phyloP scores from a whole-genome alignment of 73 alveolate species.

The Urostyla sp. region DNA sequence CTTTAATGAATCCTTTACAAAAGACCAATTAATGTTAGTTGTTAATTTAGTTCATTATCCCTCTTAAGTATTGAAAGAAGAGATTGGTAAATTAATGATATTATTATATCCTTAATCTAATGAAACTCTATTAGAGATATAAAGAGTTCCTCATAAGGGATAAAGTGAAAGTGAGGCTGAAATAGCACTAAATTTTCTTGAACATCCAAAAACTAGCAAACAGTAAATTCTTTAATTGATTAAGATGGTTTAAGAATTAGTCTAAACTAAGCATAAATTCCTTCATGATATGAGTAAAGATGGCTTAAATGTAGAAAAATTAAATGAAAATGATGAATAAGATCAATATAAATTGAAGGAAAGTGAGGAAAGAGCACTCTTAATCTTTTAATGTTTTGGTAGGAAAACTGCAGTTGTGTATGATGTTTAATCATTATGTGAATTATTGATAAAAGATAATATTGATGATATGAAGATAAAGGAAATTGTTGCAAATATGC shows the following conservation, averaged over 20 bases:
- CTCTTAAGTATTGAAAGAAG: background rate
- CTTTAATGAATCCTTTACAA: background rate
- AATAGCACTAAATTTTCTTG: constrained; percentile 18
- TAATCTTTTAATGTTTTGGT: constrained; percentile 11
- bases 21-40: constrained; percentile 1
- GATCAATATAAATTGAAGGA: background rate
- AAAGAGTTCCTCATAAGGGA: constrained; percentile 8
- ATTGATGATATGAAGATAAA: background rate
- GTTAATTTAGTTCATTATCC: constrained; percentile 11
- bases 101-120: constrained; percentile 3
- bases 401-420: constrained; percentile 36
- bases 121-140: constrained; percentile 12
- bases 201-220: constrained; percentile 11
- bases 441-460: constrained; percentile 23
- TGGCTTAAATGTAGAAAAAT: constrained; percentile 10
- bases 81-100: constrained; percentile 14
- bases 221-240: constrained; percentile 18
- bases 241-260: constrained; percentile 20
- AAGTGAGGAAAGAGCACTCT: constrained; percentile 48
- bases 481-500: background rate
- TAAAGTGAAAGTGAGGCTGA: background rate
- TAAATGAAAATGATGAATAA: background rate
- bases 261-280: constrained; percentile 7
- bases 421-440: constrained; percentile 22
- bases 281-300: background rate